phyloP scores from a whole-genome alignment of 2,329 filamentous ascomycete genomes.

The Hyphodiscus sp. region DNA sequence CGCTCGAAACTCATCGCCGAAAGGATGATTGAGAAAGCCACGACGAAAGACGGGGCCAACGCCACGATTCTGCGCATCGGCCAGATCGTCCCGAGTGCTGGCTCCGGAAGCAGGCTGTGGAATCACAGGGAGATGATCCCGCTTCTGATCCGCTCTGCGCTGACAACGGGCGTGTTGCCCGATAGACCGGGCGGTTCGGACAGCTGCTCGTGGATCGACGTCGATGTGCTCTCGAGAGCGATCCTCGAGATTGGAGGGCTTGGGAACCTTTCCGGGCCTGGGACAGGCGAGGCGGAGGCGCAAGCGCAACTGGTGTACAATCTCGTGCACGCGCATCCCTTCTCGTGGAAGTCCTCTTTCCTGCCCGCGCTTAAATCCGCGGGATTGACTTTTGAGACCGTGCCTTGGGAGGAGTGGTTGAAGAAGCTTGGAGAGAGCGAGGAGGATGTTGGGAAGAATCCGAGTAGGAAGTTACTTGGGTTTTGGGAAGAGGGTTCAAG shows the following conservation, averaged over 20 bases:
- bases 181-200: conserved; percentile 32
- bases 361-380: conserved; percentile 41
- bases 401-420: conserved; percentile 40
- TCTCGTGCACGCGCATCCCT: conserved; percentile 41
- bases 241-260: conserved; percentile 34
- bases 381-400: conserved; percentile 39
- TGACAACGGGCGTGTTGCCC: conserved; percentile 39
- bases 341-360: conserved; percentile 44
- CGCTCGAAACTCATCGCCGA: conserved; percentile 43
- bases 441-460: conserved; percentile 42
- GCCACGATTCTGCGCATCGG: conserved; percentile 40
- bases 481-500: conserved; percentile 28
- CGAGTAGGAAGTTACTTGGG: conserved; percentile 45
- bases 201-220: conserved; percentile 36
- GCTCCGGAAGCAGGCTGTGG: conserved; percentile 37
- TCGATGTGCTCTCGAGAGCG: conserved; percentile 37
- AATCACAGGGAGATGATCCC: conserved; percentile 46
- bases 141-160: conserved; percentile 41
- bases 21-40: conserved; percentile 33
- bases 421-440: conserved; percentile 37
- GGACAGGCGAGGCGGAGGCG: not conserved
- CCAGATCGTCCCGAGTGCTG: conserved; percentile 42
- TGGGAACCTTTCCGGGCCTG: not conserved
- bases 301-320: conserved; percentile 38
- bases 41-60: conserved; percentile 29